Evolutionary conservation across 306 rosid species (phyloP).

Genomic region (Bauhinia variegata): DNA sequence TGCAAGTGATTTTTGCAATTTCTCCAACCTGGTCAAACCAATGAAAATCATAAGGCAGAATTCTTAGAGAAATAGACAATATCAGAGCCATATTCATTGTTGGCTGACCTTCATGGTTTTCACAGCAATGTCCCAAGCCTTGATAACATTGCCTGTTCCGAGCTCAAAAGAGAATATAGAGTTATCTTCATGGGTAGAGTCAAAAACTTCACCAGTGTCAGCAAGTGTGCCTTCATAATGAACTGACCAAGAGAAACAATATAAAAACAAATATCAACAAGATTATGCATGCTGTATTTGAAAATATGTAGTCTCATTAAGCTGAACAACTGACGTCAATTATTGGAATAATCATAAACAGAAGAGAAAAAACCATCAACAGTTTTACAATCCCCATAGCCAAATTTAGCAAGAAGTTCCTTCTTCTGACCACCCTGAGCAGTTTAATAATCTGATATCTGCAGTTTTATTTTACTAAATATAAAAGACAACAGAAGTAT

Average conservation of each 20-base stretch:
- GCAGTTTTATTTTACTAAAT: neutral
- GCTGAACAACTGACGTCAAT: neutral
- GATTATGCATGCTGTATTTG: too few relatives aligned
- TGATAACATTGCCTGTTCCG: constrained; percentile 87
- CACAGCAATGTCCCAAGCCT: constrained; percentile 94
- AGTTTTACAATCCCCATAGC: neutral
- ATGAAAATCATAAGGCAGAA: constrained; percentile 28
- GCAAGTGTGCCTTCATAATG: constrained; percentile 88
- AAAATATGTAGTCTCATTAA: neutral
- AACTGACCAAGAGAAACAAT: constrained; percentile 56
- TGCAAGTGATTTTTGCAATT: constrained; percentile 87
- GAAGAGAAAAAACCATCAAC: neutral
- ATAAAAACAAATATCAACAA: constrained; percentile 4
- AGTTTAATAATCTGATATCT: constrained; percentile 3
- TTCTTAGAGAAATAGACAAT: constrained; percentile 1
- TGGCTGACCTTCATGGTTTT: constrained; percentile 86
- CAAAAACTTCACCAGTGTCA: constrained; percentile 85
- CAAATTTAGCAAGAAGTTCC: neutral
- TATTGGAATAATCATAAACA: neutral
- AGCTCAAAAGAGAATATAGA: constrained; percentile 90
- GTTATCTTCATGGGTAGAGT: constrained; percentile 90
- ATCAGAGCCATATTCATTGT: neutral
- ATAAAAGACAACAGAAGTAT: neutral
- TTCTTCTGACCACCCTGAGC: neutral
- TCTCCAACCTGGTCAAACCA: constrained; percentile 72